phyloP scores from a whole-genome alignment of 2,329 filamentous ascomycete genomes.

The Aspergillus texensis region DNA sequence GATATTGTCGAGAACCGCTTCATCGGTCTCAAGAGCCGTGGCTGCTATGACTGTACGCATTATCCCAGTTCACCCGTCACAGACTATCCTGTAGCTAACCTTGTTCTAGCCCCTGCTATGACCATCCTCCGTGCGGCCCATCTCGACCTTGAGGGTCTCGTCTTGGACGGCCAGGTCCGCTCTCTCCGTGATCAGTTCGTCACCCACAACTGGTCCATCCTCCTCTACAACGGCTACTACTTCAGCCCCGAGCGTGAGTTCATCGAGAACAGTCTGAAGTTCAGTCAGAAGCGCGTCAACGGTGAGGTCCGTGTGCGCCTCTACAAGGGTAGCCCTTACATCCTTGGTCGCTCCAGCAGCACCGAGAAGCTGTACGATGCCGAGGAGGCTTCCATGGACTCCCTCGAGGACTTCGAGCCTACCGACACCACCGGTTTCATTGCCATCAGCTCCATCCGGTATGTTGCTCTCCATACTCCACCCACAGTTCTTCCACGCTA shows the following conservation, averaged over 20 bases:
- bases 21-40: slow-evolving; percentile 77
- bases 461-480: slow-evolving; percentile 3
- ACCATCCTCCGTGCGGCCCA: slow-evolving; percentile 38
- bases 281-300: slow-evolving; percentile 63
- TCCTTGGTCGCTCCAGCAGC: slow-evolving; percentile 57
- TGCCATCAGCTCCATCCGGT: slow-evolving; percentile 39
- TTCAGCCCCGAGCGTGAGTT: slow-evolving; percentile 74
- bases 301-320: slow-evolving; percentile 63
- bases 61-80: slow-evolving; percentile 33
- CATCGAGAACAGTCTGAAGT: slow-evolving; percentile 65
- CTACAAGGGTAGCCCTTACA: slow-evolving; percentile 67
- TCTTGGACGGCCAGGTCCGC: slow-evolving; percentile 69
- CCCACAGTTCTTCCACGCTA: not conserved
- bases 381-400: slow-evolving; percentile 70
- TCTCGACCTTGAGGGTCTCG: slow-evolving; percentile 64
- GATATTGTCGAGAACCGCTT: slow-evolving; percentile 84
- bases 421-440: slow-evolving; percentile 68
- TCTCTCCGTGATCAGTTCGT: slow-evolving; percentile 72
- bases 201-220: slow-evolving; percentile 62
- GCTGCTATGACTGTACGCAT: slow-evolving; percentile 70
- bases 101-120: slow-evolving; percentile 30
- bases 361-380: slow-evolving; percentile 72
- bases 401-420: slow-evolving; percentile 68
- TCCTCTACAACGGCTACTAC: slow-evolving; percentile 65
- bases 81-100: not conserved